Evolutionary conservation across 2,329 filamentous ascomycete species (phyloP), one percentile per base, ranked within the genome.

Genomic region (Fusarium piperis): DNA sequence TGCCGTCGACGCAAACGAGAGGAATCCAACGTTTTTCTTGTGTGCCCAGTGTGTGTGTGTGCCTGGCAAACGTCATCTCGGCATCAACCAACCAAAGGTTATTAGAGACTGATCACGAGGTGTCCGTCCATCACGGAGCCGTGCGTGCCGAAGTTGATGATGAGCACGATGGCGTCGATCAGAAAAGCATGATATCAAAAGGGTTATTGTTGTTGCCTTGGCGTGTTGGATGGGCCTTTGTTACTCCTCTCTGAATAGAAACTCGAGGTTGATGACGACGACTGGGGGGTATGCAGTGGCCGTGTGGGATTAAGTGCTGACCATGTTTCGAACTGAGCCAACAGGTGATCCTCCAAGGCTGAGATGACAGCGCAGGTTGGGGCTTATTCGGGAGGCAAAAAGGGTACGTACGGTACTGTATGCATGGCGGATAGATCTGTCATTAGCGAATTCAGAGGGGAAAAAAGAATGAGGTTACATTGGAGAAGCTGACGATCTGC

Each of bases 301-400:
- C 55, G 62, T 62, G 53, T 62, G 35, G 72, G 68, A 76, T 75
- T 75, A 67, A 76, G 74, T 76, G 72, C 68, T 76, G 68, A 75
- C 70, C 39, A 61, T 64, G 66, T 72, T 67, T 70, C 62, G 51
- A 56, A 44, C 53, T 52, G 59, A 59, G 60, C 68, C 55, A 68
- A 59, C 61, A 57, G 52, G 15, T 26, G 41, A 46, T 46, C 41
- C 41, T 51, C 35, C 59, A 65, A 52, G 62, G 62, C 65, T 57
- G 62, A 63, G 62, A 64, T 52, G 48, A 52, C 48, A 52, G 48
- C 48, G 41, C 41, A 23, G 41, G 41, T 46, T 46, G 23, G 41
- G 41, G 23, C 41, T 46, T 23, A 46, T 52, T 32, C 16, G n/a
- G 48, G 30, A 52, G 48, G 48, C 44, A 23, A 26, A 64, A 39